phyloP scores from a whole-genome alignment of 148 eudicot species.

The Chenopodium quinoa region DNA sequence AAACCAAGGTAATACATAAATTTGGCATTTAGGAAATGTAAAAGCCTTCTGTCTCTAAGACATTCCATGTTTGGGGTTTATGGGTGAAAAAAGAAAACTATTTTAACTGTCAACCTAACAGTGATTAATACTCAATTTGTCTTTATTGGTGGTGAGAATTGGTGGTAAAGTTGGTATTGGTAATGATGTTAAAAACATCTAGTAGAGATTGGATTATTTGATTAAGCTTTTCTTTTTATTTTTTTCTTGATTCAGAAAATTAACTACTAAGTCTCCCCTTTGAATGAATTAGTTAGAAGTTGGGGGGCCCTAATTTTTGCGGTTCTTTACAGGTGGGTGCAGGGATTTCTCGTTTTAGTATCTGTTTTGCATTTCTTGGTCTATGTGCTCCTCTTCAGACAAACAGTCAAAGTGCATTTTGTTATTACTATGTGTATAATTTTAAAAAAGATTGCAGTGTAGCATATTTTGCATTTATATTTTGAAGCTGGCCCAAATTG shows the following conservation, averaged over 20 bases:
- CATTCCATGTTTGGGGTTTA: too few species aligned
- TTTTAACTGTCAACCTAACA: too few species aligned
- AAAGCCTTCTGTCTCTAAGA: too few species aligned
- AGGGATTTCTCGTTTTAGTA: background rate
- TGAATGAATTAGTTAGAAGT: background rate
- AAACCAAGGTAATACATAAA: too few species aligned
- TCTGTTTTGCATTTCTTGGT: background rate
- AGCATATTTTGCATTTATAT: background rate
- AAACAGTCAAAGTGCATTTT: background rate
- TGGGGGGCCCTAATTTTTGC: background rate
- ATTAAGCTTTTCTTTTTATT: background rate
- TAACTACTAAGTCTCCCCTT: background rate
- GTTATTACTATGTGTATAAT: background rate
- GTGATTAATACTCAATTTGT: too few species aligned
- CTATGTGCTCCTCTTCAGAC: background rate
- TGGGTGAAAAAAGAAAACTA: too few species aligned
- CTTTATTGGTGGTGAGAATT: background rate
- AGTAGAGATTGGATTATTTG: background rate
- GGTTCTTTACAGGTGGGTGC: background rate
- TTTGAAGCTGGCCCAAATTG: background rate
- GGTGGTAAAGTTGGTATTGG: background rate
- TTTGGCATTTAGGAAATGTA: too few species aligned
- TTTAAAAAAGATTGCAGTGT: background rate
- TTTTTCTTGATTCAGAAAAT: background rate
- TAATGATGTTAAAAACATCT: background rate